phyloP scores from a whole-genome alignment of 1,284 basidiomycete genomes.

The Malassezia yamatoensis region DNA sequence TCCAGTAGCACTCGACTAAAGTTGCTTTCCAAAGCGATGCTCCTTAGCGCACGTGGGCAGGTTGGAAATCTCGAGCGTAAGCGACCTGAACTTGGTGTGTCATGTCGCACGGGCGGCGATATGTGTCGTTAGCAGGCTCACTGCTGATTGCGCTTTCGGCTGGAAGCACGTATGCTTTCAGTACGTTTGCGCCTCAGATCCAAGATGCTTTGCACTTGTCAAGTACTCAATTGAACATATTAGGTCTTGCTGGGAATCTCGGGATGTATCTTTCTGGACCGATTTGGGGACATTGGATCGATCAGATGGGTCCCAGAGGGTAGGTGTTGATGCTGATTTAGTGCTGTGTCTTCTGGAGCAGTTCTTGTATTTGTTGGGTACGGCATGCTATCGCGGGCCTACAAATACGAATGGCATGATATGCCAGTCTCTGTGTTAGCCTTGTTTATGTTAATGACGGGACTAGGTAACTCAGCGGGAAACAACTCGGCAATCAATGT shows the following conservation, averaged over 20 bases:
- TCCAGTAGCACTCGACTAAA: too few species aligned
- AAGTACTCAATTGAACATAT: slow-evolving; percentile 47
- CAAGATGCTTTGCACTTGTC: slow-evolving; percentile 43
- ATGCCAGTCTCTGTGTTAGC: slow-evolving; percentile 21
- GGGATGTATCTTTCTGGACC: slow-evolving; percentile 46
- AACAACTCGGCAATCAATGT: slow-evolving; percentile 47
- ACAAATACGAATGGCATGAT: slow-evolving; percentile 5
- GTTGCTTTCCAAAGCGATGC: too few species aligned
- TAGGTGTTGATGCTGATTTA: slow-evolving; percentile 14
- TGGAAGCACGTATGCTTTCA: slow-evolving; percentile 47
- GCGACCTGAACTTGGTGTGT: neutral
- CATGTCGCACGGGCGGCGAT: slow-evolving; percentile 11
- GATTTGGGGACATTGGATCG: slow-evolving; percentile 40
- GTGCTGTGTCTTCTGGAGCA: slow-evolving; percentile 16
- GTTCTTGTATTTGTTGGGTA: slow-evolving; percentile 8
- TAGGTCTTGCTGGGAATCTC: slow-evolving; percentile 48
- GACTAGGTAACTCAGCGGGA: slow-evolving; percentile 37
- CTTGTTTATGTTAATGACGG: slow-evolving; percentile 32
- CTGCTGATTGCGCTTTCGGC: slow-evolving; percentile 42
- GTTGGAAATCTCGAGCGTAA: neutral
- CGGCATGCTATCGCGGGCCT: slow-evolving; percentile 9
- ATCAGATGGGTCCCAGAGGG: slow-evolving; percentile 31
- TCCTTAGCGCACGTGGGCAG: neutral
- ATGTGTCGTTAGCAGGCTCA: slow-evolving; percentile 37
- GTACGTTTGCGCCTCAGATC: slow-evolving; percentile 48